These are phyloP conservation scores for Zygosaccharomyces sapae DNA, from an alignment of 1,139 yeast genomes.

Conservation along the genomic window DNA sequence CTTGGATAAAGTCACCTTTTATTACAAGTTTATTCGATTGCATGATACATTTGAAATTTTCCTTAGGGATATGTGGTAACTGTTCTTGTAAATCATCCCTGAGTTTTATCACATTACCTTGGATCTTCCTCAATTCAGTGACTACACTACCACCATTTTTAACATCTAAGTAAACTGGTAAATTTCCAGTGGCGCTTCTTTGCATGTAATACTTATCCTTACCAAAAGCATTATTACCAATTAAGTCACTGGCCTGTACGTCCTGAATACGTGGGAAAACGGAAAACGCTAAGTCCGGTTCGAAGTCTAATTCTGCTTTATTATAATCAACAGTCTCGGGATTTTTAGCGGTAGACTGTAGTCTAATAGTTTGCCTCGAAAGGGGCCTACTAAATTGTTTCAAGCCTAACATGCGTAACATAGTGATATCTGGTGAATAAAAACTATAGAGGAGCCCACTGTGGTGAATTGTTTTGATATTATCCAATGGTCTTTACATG, in stretches of 20 bases:
- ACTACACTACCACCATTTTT: slow-evolving; percentile 41
- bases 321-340: background rate
- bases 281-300: slow-evolving; percentile 6
- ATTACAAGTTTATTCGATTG: slow-evolving; percentile 44
- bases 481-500: background rate
- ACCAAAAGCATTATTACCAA: slow-evolving; percentile 42
- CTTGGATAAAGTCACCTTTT: slow-evolving; percentile 54
- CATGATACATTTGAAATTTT: slow-evolving; percentile 42
- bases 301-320: background rate
- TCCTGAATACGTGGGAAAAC: slow-evolving; percentile 34
- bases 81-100: slow-evolving; percentile 53
- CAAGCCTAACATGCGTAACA: slow-evolving; percentile 1
- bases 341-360: slow-evolving; percentile 10
- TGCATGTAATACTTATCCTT: slow-evolving; percentile 44
- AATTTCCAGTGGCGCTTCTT: slow-evolving; percentile 56
- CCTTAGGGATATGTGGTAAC: slow-evolving; percentile 45
- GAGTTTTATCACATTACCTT: slow-evolving; percentile 57
- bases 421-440: background rate
- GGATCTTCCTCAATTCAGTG: slow-evolving; percentile 62
- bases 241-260: slow-evolving; percentile 31
- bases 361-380: slow-evolving; percentile 4
- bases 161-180: slow-evolving; percentile 64
- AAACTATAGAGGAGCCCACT: background rate
- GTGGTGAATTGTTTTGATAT: background rate
- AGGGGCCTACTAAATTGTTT: background rate